A percentile compares a stretch with the other conserved stretches of the same genome.
Conservation (phyloP, 768 basidiomycete genomes). For the Trametes sanguinea region DNA sequence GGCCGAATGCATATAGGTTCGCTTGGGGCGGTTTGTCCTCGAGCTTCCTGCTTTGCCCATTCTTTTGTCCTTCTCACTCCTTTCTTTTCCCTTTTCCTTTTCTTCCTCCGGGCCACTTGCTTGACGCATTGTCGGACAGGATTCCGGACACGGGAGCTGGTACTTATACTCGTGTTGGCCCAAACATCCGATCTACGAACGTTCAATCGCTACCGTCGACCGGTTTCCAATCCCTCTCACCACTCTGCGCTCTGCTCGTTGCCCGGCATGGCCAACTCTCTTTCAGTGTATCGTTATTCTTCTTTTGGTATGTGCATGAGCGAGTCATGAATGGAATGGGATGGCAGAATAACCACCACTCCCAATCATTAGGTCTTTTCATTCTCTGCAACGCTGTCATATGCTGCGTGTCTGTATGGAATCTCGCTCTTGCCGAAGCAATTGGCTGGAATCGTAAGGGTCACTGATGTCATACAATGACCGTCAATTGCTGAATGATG, state of each 20-base stretch:
- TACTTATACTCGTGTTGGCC: constrained; percentile 25
- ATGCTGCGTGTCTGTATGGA: constrained; percentile 70
- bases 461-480: background rate
- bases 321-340: background rate
- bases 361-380: constrained; percentile 48
- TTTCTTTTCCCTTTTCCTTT: constrained; percentile 5
- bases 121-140: constrained; percentile 34
- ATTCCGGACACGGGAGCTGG: constrained; percentile 34
- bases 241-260: constrained; percentile 25
- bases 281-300: constrained; percentile 57
- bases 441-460: constrained; percentile 43
- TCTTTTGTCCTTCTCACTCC: constrained; percentile 11
- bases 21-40: background rate
- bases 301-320: constrained; percentile 53
- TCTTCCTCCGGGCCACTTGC: constrained; percentile 21
- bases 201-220: constrained; percentile 32
- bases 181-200: constrained; percentile 12
- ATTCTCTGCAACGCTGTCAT: constrained; percentile 66
- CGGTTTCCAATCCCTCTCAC: constrained; percentile 34
- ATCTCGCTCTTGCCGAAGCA: constrained; percentile 50
- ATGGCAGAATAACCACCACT: constrained; percentile 5
- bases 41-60: constrained; percentile 22
- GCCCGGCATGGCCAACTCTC: constrained; percentile 43
- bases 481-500: background rate
- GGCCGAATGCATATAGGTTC: background rate